These are phyloP conservation scores for Austroboletus eburneus DNA, from an alignment of 768 basidiomycete genomes.

Conservation along the genomic window DNA sequence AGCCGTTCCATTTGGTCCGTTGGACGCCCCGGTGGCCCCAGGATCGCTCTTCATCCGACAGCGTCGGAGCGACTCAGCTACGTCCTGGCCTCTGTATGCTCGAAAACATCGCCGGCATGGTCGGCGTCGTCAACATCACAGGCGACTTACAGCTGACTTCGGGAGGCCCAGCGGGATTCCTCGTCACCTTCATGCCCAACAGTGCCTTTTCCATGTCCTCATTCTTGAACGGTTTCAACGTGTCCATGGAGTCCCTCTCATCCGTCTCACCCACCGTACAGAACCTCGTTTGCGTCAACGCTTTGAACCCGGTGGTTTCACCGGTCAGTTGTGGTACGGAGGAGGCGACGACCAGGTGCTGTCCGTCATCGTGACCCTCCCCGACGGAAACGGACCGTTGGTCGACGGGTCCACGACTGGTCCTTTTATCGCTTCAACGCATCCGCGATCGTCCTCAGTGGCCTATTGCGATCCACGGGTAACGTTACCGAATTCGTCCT, in stretches of 20 bases:
- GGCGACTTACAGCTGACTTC: too few relatives aligned
- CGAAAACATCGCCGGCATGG: background rate
- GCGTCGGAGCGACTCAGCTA: background rate
- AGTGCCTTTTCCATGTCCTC: background rate
- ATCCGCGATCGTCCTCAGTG: background rate
- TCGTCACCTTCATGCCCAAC: background rate
- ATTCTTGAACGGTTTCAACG: background rate
- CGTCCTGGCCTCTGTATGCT: background rate
- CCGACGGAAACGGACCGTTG: too few relatives aligned
- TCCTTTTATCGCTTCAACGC: background rate
- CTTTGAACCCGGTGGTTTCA: background rate
- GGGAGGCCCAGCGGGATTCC: background rate
- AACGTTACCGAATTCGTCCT: background rate
- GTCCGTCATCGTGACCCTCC: background rate
- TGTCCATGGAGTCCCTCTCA: slow-evolving; percentile 1
- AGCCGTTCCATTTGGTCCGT: background rate
- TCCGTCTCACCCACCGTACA: slow-evolving; percentile 2
- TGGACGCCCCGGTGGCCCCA: background rate
- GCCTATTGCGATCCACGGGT: background rate
- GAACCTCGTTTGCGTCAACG: background rate
- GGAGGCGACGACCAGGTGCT: background rate
- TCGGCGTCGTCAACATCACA: background rate
- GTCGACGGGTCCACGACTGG: too few relatives aligned
- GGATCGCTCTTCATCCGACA: background rate
- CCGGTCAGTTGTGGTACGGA: background rate